Conservation (phyloP, 2,329 filamentous ascomycete genomes). For the Aspergillus sp. region DNA sequence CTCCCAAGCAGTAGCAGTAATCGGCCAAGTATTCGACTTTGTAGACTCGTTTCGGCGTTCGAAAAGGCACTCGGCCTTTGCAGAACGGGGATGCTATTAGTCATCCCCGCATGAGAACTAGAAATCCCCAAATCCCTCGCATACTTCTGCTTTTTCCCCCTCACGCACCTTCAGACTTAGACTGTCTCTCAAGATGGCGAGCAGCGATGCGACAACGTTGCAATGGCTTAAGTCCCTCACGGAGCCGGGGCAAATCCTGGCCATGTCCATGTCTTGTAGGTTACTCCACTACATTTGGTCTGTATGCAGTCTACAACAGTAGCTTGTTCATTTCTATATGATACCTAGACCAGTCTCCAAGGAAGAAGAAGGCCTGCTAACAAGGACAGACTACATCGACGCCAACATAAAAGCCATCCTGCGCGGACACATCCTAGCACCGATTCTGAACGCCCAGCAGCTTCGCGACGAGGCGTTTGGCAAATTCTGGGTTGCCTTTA, state of each 20-base stretch:
- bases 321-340: not conserved
- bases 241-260: constrained; percentile 27
- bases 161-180: not conserved
- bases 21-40: too few relatives aligned
- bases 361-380: constrained; percentile 11
- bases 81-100: not conserved
- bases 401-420: constrained; percentile 36
- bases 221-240: constrained; percentile 22
- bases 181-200: not conserved
- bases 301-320: too few relatives aligned
- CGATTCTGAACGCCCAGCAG: constrained; percentile 28
- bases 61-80: too few relatives aligned
- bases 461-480: constrained; percentile 43
- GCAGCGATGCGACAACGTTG: constrained; percentile 8
- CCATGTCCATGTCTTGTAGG: constrained; percentile 29
- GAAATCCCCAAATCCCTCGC: not conserved
- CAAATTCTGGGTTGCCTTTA: constrained; percentile 42
- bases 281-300: not conserved
- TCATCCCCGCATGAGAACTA: not conserved
- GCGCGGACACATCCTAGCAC: constrained; percentile 36
- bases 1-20: not conserved
- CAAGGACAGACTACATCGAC: constrained; percentile 29
- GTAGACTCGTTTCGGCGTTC: too few relatives aligned
- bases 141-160: not conserved
- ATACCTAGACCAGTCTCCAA: not conserved